Evolutionary conservation across 2,329 filamentous ascomycete genomes (phyloP), one percentile per base, ranked within the genome.

Genomic region (Didymella pomorum): DNA sequence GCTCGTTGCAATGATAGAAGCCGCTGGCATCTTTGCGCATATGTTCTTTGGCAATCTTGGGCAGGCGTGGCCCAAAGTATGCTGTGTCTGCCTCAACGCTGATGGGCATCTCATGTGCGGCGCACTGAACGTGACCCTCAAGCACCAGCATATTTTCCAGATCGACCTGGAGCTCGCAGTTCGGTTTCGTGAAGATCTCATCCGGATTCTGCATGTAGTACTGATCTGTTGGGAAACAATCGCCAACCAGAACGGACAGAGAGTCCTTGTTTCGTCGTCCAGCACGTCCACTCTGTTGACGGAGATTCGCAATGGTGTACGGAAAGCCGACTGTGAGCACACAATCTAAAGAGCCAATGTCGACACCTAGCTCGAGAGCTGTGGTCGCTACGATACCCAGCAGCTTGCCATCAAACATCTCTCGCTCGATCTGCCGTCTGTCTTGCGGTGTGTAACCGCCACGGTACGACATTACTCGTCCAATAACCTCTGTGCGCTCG

Each of bases 141-240:
- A 95, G 82, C 6, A 97, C 89, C 4, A 98, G 86, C 81, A 97
- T 87, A 66, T 97, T 98, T 44, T 89, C 84, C n/a, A 99, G 80
- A 72, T 99, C 95, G 4, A 98, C 90, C 71, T 95, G 93, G 2
- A 98, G 81, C 74, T 92, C 90, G 65, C 89, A 91, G 64, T 97
- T 97, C 0, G 93, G 93, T 69, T 92, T 92, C 0, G 91, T 95
- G 77, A 98, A 94, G 23, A 99, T 89, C 75, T 97, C 92, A 61
- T 95, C 89, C 0, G 95, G 95, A 64, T 98, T 96, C 61, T 91
- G 87, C 95, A 99, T 99, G 76, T 96, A 99, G 73, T 96, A 88
- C 73, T 99, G 95, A 73, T 99, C 95, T 0, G 92, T 92, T 2
- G 93, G 88, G 65, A 95, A 97, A 63, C 88, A 88, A 71, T 97